Evolutionary conservation across 805 yeast genomes (phyloP).

Genomic region (Saccharomycopsis capsularis): DNA sequence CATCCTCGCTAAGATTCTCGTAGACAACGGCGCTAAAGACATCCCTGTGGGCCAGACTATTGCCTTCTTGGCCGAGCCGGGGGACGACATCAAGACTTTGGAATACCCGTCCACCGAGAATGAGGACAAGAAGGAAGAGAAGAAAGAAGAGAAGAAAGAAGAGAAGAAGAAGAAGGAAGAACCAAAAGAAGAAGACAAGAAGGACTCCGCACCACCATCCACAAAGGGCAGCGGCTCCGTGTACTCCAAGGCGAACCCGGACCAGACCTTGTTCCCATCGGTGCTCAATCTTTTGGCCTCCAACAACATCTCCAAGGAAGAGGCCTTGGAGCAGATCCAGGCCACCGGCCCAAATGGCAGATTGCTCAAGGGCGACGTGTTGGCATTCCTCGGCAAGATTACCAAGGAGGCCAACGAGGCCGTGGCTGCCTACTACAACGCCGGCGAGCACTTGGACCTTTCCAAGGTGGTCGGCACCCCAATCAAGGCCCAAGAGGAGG

Average conservation of each 20-base stretch:
- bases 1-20: constrained; percentile 64
- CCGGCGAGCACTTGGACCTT: constrained; percentile 60
- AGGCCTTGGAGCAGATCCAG: constrained; percentile 62
- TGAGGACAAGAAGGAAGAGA: constrained; percentile 24
- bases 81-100: constrained; percentile 66
- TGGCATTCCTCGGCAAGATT: constrained; percentile 74
- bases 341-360: constrained; percentile 91
- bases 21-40: constrained; percentile 67
- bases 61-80: constrained; percentile 83
- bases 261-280: constrained; percentile 70
- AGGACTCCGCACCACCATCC: constrained; percentile 21
- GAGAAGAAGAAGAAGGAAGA: constrained; percentile 19
- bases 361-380: constrained; percentile 82
- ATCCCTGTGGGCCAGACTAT: constrained; percentile 84
- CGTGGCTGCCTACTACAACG: constrained; percentile 50
- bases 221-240: constrained; percentile 18
- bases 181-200: constrained; percentile 21
- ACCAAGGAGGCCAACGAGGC: constrained; percentile 44
- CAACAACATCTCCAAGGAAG: constrained; percentile 57
- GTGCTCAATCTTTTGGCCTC: constrained; percentile 59
- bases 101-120: constrained; percentile 44
- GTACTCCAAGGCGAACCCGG: constrained; percentile 47
- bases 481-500: constrained; percentile 18
- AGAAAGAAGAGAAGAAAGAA: constrained; percentile 23
- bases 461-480: constrained; percentile 51